phyloP scores from a whole-genome alignment of 192 early-diverging fungal genomes.

The Umbelopsis vinacea region DNA sequence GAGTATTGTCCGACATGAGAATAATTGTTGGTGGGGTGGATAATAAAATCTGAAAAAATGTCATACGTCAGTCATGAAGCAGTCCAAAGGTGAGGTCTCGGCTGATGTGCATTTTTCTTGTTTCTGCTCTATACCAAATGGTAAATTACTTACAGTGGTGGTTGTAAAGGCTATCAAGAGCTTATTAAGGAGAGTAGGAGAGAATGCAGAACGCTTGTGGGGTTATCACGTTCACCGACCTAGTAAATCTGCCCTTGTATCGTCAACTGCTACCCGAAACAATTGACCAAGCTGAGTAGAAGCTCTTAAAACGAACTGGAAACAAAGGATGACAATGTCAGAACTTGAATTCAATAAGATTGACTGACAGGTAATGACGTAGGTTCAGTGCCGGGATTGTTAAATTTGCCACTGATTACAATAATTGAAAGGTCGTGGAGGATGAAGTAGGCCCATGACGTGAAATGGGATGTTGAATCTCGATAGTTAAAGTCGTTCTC shows the following conservation, averaged over 20 bases:
- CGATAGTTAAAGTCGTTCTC: not conserved
- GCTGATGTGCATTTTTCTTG: not conserved
- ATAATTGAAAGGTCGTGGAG: not conserved
- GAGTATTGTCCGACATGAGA: constrained; percentile 6
- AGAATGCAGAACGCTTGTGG: not conserved
- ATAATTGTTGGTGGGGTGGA: not conserved
- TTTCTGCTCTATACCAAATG: not conserved
- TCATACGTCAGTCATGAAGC: not conserved
- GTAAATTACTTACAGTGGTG: not conserved
- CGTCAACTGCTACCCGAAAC: not conserved
- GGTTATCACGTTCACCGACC: no score
- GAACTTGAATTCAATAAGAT: not conserved
- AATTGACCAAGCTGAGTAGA: not conserved
- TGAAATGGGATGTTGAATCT: not conserved
- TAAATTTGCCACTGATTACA: not conserved
- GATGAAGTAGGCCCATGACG: not conserved
- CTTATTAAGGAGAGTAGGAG: constrained; percentile 13
- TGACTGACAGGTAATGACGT: not conserved
- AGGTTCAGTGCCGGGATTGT: not conserved
- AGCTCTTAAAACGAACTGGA: not conserved
- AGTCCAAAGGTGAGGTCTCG: not conserved
- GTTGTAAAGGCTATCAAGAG: not conserved
- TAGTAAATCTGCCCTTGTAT: not conserved
- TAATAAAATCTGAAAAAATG: not conserved
- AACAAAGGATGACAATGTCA: not conserved